These are phyloP conservation scores for Hawksworthiomyces lignivorus DNA, from an alignment of 2,329 filamentous ascomycete species.

Conservation along the genomic window DNA sequence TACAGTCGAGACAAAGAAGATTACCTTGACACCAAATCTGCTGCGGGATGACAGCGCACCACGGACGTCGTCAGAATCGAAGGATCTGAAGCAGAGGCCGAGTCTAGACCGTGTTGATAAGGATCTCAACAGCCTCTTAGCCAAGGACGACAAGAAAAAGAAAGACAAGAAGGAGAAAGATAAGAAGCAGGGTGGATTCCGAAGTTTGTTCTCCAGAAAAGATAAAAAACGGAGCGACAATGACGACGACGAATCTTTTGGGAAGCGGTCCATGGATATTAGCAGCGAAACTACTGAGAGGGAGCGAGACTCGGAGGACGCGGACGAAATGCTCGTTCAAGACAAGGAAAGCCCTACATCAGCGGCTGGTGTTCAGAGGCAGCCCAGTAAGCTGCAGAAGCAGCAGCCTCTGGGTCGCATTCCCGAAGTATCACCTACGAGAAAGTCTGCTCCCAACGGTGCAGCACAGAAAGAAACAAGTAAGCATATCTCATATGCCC, in stretches of 20 bases:
- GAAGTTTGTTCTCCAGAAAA: slow-evolving; percentile 55
- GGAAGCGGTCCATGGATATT: slow-evolving; percentile 55
- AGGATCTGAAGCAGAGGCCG: slow-evolving; percentile 47
- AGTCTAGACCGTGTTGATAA: slow-evolving; percentile 72
- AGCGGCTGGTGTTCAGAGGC: slow-evolving; percentile 38
- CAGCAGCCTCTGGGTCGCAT: slow-evolving; percentile 38
- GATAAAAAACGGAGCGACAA: slow-evolving; percentile 50
- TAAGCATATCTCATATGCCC: no score
- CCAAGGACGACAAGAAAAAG: slow-evolving; percentile 68
- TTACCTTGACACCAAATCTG: slow-evolving; percentile 88
- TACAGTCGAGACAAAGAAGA: slow-evolving; percentile 90
- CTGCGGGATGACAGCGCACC: slow-evolving; percentile 67
- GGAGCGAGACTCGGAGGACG: slow-evolving; percentile 36
- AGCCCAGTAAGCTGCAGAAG: slow-evolving; percentile 65
- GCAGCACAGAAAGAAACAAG: no score
- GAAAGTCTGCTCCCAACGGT: slow-evolving; percentile 27
- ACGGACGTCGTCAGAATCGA: slow-evolving; percentile 48
- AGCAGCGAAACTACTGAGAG: slow-evolving; percentile 18
- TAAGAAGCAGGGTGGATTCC: slow-evolving; percentile 49
- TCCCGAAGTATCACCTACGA: slow-evolving; percentile 29
- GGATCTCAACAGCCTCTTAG: slow-evolving; percentile 29
- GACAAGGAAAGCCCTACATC: slow-evolving; percentile 51
- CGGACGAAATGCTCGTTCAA: slow-evolving; percentile 42
- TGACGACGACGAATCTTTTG: slow-evolving; percentile 52
- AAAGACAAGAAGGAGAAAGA: slow-evolving; percentile 68